phyloP scores from a whole-genome alignment of 2,329 filamentous ascomycete species.

The Clonostachys chloroleuca region DNA sequence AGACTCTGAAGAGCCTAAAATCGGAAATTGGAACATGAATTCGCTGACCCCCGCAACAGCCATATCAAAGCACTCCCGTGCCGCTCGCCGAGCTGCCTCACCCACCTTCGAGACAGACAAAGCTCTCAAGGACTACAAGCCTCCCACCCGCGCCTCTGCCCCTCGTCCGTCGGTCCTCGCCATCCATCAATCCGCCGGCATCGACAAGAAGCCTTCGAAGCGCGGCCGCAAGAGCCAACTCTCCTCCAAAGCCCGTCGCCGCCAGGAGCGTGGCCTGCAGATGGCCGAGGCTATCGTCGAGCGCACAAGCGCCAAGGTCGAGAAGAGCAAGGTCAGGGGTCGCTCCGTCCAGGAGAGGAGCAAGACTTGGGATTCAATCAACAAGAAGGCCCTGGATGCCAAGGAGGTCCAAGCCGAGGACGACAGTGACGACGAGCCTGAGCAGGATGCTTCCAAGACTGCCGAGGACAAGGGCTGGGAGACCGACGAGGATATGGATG shows the following conservation, averaged over 20 bases:
- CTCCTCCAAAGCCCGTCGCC: constrained; percentile 48
- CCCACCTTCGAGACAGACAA: constrained; percentile 69
- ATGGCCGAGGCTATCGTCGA: constrained; percentile 57
- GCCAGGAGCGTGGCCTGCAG: constrained; percentile 54
- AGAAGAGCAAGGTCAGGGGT: constrained; percentile 47
- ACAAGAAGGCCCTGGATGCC: constrained; percentile 26
- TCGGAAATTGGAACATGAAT: too few species aligned
- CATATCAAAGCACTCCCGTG: constrained; percentile 67
- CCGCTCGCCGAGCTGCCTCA: constrained; percentile 67
- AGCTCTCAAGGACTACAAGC: constrained; percentile 57
- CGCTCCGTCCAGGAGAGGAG: constrained; percentile 41
- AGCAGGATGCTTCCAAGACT: constrained; percentile 15
- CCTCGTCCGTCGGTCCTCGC: constrained; percentile 63
- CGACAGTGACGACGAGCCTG: constrained; percentile 17
- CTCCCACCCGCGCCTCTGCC: constrained; percentile 36
- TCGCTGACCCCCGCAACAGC: constrained; percentile 27
- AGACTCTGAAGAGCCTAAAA: background rate
- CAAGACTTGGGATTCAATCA: constrained; percentile 56
- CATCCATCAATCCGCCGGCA: constrained; percentile 61
- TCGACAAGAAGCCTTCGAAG: constrained; percentile 67
- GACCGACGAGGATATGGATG: constrained; percentile 6
- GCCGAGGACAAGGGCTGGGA: constrained; percentile 9
- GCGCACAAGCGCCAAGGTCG: constrained; percentile 50
- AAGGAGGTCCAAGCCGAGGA: constrained; percentile 12
- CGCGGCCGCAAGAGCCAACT: constrained; percentile 46